Evolutionary conservation across 805 yeast species (phyloP).

Genomic region (Torulaspora franciscae): DNA sequence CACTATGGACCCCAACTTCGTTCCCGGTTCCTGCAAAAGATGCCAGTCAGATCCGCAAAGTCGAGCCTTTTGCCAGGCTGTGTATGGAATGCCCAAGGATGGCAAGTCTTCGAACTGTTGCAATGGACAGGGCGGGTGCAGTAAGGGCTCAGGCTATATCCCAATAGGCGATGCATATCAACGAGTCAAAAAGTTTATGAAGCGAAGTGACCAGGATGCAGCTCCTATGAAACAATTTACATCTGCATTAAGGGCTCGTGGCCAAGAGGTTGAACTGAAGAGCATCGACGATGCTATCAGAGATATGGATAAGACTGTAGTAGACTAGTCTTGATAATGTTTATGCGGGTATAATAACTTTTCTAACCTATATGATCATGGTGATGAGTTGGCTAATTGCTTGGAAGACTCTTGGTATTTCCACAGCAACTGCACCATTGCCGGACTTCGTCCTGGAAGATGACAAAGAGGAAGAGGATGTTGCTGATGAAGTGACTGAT

Average conservation of each 20-base stretch:
- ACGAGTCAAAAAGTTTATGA: conserved; percentile 76
- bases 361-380: conserved; percentile 9
- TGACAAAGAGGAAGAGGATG: conserved; percentile 22
- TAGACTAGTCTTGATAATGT: conserved; percentile 4
- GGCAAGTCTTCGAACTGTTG: conserved; percentile 1
- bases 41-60: conserved; percentile 86
- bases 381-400: conserved; percentile 20
- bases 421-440: conserved; percentile 16
- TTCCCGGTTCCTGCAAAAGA: conserved; percentile 81
- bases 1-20: conserved; percentile 25
- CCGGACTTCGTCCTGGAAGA: conserved; percentile 20
- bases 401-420: conserved; percentile 23
- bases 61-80: conserved; percentile 80
- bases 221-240: conserved; percentile 8
- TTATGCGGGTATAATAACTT: background rate
- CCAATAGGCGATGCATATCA: conserved; percentile 90
- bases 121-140: background rate
- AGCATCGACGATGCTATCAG: conserved; percentile 80
- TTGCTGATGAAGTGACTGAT: conserved; percentile 12
- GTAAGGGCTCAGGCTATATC: conserved; percentile 42
- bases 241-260: conserved; percentile 36
- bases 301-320: conserved; percentile 59
- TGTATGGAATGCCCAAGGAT: conserved; percentile 44
- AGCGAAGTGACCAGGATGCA: conserved; percentile 21
- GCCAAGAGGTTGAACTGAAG: conserved; percentile 89